Percentiles rank a stretch among this genome's conserved stretches.
Conservation (phyloP, 2,329 filamentous ascomycete species). For the Aspergillus ochraceoroseus region DNA sequence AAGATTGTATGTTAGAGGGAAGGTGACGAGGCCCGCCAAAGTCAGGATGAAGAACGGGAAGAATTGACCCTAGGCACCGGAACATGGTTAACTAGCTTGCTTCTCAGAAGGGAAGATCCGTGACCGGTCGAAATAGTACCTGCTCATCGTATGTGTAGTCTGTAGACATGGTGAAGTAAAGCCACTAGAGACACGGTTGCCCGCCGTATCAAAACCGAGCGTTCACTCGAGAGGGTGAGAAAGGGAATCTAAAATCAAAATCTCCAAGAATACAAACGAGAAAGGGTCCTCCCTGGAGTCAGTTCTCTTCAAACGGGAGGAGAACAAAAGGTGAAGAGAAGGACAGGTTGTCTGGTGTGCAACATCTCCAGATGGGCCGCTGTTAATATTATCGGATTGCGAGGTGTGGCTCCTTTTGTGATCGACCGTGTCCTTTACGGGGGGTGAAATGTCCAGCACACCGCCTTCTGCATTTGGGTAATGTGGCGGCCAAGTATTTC, state of each 20-base stretch:
- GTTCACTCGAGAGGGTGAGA: too few species aligned
- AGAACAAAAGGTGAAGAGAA: neutral
- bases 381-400: slow-evolving; percentile 24
- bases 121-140: slow-evolving; percentile 42
- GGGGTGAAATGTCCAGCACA: slow-evolving; percentile 14
- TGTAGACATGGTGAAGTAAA: slow-evolving; percentile 59
- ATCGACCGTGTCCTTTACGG: slow-evolving; percentile 40
- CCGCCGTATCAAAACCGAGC: slow-evolving; percentile 21
- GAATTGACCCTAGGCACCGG: slow-evolving; percentile 69
- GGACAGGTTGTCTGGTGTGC: slow-evolving; percentile 9
- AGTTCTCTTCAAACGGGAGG: neutral
- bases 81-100: slow-evolving; percentile 6
- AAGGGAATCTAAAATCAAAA: too few species aligned
- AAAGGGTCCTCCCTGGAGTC: slow-evolving; percentile 5
- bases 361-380: slow-evolving; percentile 21
- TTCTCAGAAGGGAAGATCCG: slow-evolving; percentile 13
- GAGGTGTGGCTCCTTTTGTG: slow-evolving; percentile 25
- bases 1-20: slow-evolving; percentile 84
- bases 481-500: slow-evolving; percentile 1
- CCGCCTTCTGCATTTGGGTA: slow-evolving; percentile 27
- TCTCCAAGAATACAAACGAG: too few species aligned
- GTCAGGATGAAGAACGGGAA: slow-evolving; percentile 99
- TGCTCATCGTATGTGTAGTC: slow-evolving; percentile 99
- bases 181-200: slow-evolving; percentile 33
- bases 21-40: slow-evolving; percentile 76